Evolutionary conservation across 2,329 filamentous ascomycete species (phyloP).

Genomic region (Beauveria pseudobassiana): DNA sequence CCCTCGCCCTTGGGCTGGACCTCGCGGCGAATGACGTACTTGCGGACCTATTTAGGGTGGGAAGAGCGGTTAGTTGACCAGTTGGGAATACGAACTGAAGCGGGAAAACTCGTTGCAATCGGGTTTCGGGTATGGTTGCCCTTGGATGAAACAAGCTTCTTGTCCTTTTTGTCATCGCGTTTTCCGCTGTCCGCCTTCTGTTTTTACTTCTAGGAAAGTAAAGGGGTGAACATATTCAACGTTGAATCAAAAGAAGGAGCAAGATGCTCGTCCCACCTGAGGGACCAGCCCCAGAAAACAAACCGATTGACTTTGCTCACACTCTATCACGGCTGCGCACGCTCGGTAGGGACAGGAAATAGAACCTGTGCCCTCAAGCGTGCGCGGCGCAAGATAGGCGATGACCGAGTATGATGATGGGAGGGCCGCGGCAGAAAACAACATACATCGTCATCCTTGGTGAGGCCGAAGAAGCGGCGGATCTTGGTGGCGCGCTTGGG

Average conservation of each 20-base stretch:
- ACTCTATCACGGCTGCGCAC: conserved; percentile 45
- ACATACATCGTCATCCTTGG: conserved; percentile 99
- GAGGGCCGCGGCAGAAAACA: conserved; percentile 28
- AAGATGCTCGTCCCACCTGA: conserved; percentile 10
- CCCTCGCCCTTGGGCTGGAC: conserved; percentile 95
- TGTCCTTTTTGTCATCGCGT: conserved; percentile 5
- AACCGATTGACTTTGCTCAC: conserved; percentile 39
- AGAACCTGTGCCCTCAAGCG: conserved; percentile 25
- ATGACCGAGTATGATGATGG: conserved; percentile 53
- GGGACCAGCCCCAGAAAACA: not conserved
- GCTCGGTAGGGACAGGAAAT: not conserved
- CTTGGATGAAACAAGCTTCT: conserved; percentile 9
- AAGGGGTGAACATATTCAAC: not conserved
- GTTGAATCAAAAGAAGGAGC: conserved; percentile 8
- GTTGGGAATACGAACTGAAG: not conserved
- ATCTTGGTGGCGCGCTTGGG: conserved; percentile 99
- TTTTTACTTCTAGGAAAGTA: not conserved
- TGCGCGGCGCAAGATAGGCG: conserved; percentile 55
- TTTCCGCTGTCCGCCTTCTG: not conserved
- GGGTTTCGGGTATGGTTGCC: not conserved
- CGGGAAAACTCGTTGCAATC: not conserved
- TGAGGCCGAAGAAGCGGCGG: conserved; percentile 98
- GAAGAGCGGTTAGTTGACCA: not conserved
- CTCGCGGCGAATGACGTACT: conserved; percentile 99
- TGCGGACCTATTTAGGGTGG: conserved; percentile 65